Conservation (phyloP, 768 basidiomycete genomes). For the Lactarius quietus region DNA sequence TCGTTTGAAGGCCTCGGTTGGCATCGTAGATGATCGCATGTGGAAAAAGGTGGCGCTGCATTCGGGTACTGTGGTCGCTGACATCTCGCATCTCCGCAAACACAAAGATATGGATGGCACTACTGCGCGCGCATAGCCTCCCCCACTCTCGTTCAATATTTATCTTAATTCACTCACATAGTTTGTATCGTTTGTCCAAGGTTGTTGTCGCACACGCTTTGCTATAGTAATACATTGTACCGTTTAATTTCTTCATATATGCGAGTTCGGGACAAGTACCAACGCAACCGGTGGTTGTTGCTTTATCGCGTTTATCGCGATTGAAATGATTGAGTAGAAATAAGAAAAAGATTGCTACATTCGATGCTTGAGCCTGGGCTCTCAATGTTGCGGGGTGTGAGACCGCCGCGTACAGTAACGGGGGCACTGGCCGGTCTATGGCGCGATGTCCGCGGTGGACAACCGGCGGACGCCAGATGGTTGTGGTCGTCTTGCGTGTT, state of each 20-base stretch:
- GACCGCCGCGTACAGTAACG: too few species aligned
- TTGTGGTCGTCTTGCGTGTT: constrained; percentile 4
- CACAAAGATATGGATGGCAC: constrained; percentile 25
- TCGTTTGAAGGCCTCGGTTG: constrained; percentile 17
- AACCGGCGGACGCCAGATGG: not conserved
- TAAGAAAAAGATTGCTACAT: not conserved
- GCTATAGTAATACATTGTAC: not conserved
- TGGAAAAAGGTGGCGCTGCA: constrained; percentile 18
- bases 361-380: too few species aligned
- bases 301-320: not conserved
- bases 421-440: not conserved
- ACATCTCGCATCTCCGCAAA: constrained; percentile 26
- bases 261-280: too few species aligned
- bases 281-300: too few species aligned
- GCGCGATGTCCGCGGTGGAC: constrained; percentile 2
- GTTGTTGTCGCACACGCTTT: constrained; percentile 6
- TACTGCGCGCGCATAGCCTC: constrained; percentile 9
- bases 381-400: not conserved
- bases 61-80: constrained; percentile 24
- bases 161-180: not conserved
- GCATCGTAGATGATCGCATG: constrained; percentile 24
- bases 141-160: not conserved
- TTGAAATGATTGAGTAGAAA: not conserved
- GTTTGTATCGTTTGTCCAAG: not conserved
- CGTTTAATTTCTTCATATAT: not conserved